Conservation (phyloP, 257 asterid species). For the Eustoma russellianum region DNA sequence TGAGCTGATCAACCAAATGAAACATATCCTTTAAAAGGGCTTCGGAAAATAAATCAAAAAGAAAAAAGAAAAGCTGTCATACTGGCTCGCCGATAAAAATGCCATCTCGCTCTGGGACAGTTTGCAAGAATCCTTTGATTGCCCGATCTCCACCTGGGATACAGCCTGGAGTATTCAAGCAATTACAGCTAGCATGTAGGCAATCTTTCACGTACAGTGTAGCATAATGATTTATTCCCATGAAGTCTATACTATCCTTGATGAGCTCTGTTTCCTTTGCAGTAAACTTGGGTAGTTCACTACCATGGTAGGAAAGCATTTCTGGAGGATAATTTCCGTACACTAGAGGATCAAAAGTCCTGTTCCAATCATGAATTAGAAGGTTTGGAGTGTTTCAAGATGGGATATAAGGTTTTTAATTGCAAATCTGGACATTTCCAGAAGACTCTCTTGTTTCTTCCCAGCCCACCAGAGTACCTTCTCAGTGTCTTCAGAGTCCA, state of each 20-base stretch:
- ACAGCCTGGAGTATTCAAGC: conserved; percentile 31
- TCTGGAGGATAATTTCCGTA: conserved; percentile 77
- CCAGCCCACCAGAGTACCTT: no score
- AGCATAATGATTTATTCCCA: conserved; percentile 73
- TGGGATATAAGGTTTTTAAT: background rate
- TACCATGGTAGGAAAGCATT: conserved; percentile 43
- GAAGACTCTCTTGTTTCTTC: no score
- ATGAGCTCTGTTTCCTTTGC: conserved; percentile 35
- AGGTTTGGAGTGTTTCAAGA: background rate
- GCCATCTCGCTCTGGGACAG: conserved; percentile 39
- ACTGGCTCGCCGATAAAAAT: conserved; percentile 70
- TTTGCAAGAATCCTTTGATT: conserved; percentile 41
- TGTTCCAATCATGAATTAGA: conserved; percentile 7
- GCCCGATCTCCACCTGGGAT: conserved; percentile 42
- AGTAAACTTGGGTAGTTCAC: conserved; percentile 47
- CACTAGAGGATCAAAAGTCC: conserved; percentile 62
- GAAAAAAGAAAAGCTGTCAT: conserved; percentile 5
- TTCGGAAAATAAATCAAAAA: no score
- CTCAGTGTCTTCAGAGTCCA: no score
- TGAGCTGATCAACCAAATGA: no score
- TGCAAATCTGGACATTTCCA: background rate
- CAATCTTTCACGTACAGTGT: conserved; percentile 65
- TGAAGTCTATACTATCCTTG: conserved; percentile 57
- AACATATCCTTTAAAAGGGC: no score
- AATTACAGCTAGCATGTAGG: conserved; percentile 33